These are phyloP conservation scores for Diaporthe sp. DNA, from an alignment of 2,329 filamentous ascomycete genomes.

Conservation along the genomic window DNA sequence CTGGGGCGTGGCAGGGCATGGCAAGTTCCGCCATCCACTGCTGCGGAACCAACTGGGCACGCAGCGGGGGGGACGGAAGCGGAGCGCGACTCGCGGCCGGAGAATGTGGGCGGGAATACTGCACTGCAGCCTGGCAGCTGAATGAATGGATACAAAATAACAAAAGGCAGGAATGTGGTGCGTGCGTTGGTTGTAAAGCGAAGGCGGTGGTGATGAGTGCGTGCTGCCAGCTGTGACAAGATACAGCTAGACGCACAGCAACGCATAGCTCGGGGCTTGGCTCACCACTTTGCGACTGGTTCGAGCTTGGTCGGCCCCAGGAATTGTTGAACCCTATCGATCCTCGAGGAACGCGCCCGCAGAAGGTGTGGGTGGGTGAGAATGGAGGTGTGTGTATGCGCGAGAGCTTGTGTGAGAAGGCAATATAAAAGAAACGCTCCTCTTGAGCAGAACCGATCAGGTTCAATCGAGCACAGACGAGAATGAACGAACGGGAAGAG, in stretches of 20 bases:
- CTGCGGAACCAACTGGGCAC: conserved; percentile 28
- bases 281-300: conserved; percentile 26
- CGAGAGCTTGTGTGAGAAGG: not conserved
- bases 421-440: conserved; percentile 2
- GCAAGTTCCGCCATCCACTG: conserved; percentile 29
- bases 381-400: not conserved
- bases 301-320: conserved; percentile 17
- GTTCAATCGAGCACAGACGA: conserved; percentile 19
- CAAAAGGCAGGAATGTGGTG: not conserved
- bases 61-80: conserved; percentile 9
- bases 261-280: conserved; percentile 4
- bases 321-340: conserved; percentile 17
- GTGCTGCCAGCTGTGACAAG: not conserved
- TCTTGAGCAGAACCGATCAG: not conserved
- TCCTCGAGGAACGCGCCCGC: conserved; percentile 4
- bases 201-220: not conserved
- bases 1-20: conserved; percentile 10
- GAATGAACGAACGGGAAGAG: not conserved
- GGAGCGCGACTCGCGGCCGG: conserved; percentile 19
- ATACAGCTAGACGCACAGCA: not conserved
- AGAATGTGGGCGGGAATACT: conserved; percentile 10
- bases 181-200: not conserved
- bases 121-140: conserved; percentile 18
- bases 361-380: conserved; percentile 16
- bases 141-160: not conserved